These are phyloP conservation scores for Glonium stellatum DNA, from an alignment of 495 filamentous ascomycete genomes.

Conservation along the genomic window DNA sequence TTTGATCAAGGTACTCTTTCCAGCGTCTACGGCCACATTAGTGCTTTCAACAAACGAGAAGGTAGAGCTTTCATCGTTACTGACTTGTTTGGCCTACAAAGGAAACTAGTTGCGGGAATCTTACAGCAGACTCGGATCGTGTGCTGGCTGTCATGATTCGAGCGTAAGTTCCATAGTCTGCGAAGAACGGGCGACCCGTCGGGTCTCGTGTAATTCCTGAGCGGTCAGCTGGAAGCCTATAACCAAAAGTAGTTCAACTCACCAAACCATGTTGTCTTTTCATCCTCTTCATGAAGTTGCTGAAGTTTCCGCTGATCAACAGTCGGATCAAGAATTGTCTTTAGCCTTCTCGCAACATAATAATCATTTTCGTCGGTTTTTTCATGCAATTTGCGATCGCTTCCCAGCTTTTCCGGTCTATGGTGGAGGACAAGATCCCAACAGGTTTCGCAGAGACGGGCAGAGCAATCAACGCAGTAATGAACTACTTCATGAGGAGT, in stretches of 20 bases:
- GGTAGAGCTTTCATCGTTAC: background rate
- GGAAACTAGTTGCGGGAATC: constrained; percentile 43
- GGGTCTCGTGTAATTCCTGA: constrained; percentile 39
- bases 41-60: background rate
- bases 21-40: constrained; percentile 1
- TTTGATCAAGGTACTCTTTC: constrained; percentile 23
- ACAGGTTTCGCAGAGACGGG: background rate
- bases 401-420: background rate
- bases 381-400: background rate
- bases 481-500: background rate
- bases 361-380: background rate
- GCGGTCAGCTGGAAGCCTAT: constrained; percentile 25
- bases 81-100: constrained; percentile 47
- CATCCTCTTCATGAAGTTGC: constrained; percentile 33
- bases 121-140: constrained; percentile 10
- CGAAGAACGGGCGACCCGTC: constrained; percentile 40
- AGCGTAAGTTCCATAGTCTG: constrained; percentile 32
- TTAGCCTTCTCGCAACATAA: background rate
- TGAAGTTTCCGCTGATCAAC: background rate
- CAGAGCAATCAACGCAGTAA: background rate
- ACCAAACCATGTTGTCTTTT: constrained; percentile 48
- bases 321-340: background rate
- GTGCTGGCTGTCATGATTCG: constrained; percentile 3
- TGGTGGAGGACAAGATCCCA: background rate
- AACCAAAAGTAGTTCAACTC: constrained; percentile 10